These are phyloP conservation scores for Calvatia gigantea DNA, from an alignment of 768 basidiomycete genomes.

Conservation along the genomic window DNA sequence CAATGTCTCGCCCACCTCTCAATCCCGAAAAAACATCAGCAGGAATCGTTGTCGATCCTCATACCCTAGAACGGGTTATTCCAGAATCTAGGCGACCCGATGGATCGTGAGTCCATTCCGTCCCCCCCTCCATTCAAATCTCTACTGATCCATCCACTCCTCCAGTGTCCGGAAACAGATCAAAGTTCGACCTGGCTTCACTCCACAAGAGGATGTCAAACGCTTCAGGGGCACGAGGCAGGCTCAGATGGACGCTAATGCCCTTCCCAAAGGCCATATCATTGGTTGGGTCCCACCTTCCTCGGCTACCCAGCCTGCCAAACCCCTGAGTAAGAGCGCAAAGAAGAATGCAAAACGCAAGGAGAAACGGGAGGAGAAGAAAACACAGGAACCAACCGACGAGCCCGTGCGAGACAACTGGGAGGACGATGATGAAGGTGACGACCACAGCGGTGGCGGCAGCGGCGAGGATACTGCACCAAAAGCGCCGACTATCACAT, in stretches of 20 bases:
- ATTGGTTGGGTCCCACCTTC: conserved; percentile 75
- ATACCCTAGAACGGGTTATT: conserved; percentile 83
- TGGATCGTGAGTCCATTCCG: conserved; percentile 63
- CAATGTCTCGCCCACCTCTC: conserved; percentile 76
- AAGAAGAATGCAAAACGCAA: conserved; percentile 79
- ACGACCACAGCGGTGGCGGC: conserved; percentile 76
- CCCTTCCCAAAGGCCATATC: conserved; percentile 76
- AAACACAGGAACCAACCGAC: conserved; percentile 21
- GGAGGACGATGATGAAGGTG: conserved; percentile 67
- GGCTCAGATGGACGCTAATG: conserved; percentile 60
- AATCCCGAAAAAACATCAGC: conserved; percentile 66
- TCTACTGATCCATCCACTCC: conserved; percentile 13
- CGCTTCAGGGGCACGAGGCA: conserved; percentile 80
- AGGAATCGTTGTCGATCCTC: conserved; percentile 84
- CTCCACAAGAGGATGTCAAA: conserved; percentile 91
- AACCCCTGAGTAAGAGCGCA: conserved; percentile 72
- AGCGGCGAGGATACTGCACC: conserved; percentile 39
- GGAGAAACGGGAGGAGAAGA: conserved; percentile 62
- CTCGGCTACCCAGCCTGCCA: conserved; percentile 29
- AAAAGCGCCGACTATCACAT: conserved; percentile 21
- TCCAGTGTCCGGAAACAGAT: conserved; percentile 80
- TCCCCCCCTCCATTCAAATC: conserved; percentile 14
- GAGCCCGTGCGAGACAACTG: conserved; percentile 68
- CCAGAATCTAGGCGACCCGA: conserved; percentile 80
- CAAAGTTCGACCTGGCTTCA: conserved; percentile 90